Base-by-base conservation (phyloP, 2,329 filamentous ascomycete genomes). In the Didymosphaeria variabile region DNA sequence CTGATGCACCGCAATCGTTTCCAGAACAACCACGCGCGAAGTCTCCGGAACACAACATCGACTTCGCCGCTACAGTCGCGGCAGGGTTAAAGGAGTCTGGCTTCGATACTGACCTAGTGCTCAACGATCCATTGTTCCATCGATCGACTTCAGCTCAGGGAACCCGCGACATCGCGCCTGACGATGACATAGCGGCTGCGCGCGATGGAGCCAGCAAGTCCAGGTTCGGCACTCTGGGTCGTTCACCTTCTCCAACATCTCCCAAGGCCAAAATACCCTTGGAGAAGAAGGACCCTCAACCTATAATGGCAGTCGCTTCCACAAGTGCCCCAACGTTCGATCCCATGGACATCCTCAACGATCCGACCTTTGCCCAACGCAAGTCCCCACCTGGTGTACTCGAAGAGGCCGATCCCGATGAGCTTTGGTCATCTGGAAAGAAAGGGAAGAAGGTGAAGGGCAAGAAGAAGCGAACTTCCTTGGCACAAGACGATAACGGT, bases 21-120 rank as follows among this genome's bases (percentile, higher is more conserved):
- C 5, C 26, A 42, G 36, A 32, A 23, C 67, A 68, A 38, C 67
- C 71, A 8, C 63, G 61, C 12, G 55, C 68, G 1, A 58, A 54
- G 34, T 67, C 71, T 47, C 75, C 76, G 19, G 63, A 71, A 23
- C 68, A 70, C 54, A 79, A 82, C 51, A 77, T 82, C 38, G 82
- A 83, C 62, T 84, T 84, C 57, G 79, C 82, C 26, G 82, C 81
- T 5, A 80, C 81, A 5, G 68, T 84, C 8, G 81, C 81, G 23
- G 81, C 80, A 54, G 81, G 80, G 32, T 67, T 84, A 15, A 74
- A 79, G 59, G 78, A 81, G 54, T 81, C 80, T 29, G 82, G 82
- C 34, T 84, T 84, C 64, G 73, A 83, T 64, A 76, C 80, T 5
- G 72, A 79, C 51, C 71, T 82, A 34, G 81, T 83, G 7, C 73